These are phyloP conservation scores for Neurospora sp. DNA, from an alignment of 495 filamentous ascomycete genomes.

Conservation along the genomic window DNA sequence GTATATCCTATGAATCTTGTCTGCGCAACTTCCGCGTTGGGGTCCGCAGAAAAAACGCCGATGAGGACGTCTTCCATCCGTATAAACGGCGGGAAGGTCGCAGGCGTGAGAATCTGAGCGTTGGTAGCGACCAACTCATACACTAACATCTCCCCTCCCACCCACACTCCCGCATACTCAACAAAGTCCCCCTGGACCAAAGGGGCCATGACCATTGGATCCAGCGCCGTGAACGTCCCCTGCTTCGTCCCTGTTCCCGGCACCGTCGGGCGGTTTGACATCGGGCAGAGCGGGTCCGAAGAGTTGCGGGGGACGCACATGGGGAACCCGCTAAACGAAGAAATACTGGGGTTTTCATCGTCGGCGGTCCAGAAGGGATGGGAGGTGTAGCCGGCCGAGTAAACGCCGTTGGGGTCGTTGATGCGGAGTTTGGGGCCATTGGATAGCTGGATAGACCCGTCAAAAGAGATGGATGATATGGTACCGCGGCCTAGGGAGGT, in stretches of 20 bases:
- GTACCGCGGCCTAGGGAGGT: slow-evolving; percentile 23
- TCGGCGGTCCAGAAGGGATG: slow-evolving; percentile 30
- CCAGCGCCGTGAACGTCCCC: slow-evolving; percentile 7
- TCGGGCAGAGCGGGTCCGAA: slow-evolving; percentile 24
- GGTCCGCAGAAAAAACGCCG: slow-evolving; percentile 20
- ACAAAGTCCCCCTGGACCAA: slow-evolving; percentile 30
- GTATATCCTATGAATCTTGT: slow-evolving; percentile 15
- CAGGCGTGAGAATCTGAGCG: slow-evolving; percentile 22
- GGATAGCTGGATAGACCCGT: slow-evolving; percentile 15
- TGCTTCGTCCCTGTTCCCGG: too few species aligned
- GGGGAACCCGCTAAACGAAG: slow-evolving; percentile 31
- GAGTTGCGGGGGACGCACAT: slow-evolving; percentile 31
- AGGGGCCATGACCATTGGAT: slow-evolving; percentile 29
- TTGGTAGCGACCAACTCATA: slow-evolving; percentile 28
- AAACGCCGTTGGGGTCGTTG: slow-evolving; percentile 34
- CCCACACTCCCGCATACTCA: slow-evolving; percentile 23
- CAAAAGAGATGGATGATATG: slow-evolving; percentile 23
- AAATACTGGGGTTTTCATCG: slow-evolving; percentile 28
- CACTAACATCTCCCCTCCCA: slow-evolving; percentile 12
- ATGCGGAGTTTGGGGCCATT: slow-evolving; percentile 29
- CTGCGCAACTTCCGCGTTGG: slow-evolving; percentile 24
- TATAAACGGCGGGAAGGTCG: slow-evolving; percentile 21
- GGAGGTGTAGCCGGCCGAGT: slow-evolving; percentile 17
- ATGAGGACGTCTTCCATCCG: slow-evolving; percentile 25
- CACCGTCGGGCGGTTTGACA: slow-evolving; percentile 15